Base-by-base conservation (phyloP, 257 asterid genomes). In the Forsythia viridissima region DNA sequence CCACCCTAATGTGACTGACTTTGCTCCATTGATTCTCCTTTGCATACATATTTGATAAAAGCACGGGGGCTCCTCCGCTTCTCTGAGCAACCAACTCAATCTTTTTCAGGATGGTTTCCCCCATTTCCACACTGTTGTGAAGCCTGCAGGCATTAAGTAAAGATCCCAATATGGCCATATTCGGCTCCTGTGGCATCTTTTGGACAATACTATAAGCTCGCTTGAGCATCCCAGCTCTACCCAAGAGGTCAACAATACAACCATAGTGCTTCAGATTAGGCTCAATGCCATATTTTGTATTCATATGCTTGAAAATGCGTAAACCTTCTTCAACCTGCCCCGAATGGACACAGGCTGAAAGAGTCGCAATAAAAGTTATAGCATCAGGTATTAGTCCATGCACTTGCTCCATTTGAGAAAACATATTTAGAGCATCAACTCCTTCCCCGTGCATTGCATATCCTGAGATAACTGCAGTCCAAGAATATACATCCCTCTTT, bases 381-480 rank as follows among this genome's bases (percentile, higher is more conserved):
- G 82, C 82, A 76, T 89, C 91, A 2, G 93, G 93, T 4, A 44
- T 57, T 36, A 84, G 57, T 36, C 40, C 71, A 34, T 51, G 51
- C 55, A 46, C 72, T 36, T 52, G 76, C 81, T 79, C 83, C 91
- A 89, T 84, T 52, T 63, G 87, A 44, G 76, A 71, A 79, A 86
- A 86, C 59, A 81, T 42, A 24, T 48, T 52, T 59, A 78, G 61
- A 46, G 89, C 89, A 42, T 86, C 86, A 0, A 8, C 90, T 5
- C 36, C 82, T 6, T 57, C 4, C 67, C 90, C 90, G 30, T 86
- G 88, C 86, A 89, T 79, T 8, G 88, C 92, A 51, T 82, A 83
- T n/a, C 85, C 89, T n/a, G 90, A 84, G 76, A 89, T 87, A n/a
- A 88, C 79, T 2, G 88, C 79, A 6, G 93, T 89, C 93, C 93